phyloP scores from a whole-genome alignment of 2,329 filamentous ascomycete genomes.

The Clarireedia monteithiana region DNA sequence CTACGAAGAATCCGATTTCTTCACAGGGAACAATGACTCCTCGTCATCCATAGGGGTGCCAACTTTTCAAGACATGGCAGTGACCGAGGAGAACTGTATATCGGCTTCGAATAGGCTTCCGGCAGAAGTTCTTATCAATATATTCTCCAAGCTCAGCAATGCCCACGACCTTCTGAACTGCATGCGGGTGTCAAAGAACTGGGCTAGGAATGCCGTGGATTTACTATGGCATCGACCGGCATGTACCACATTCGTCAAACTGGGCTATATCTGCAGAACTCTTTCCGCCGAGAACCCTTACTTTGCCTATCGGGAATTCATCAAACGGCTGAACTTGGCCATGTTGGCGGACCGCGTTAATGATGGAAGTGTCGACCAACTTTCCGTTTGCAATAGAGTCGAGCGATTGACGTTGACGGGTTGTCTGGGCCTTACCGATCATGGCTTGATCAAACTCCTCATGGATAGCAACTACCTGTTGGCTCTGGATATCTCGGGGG shows the following conservation, averaged over 20 bases:
- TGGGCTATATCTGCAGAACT: slow-evolving; percentile 73
- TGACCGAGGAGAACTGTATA: slow-evolving; percentile 58
- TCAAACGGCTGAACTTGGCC: slow-evolving; percentile 87
- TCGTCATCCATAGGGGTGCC: slow-evolving; percentile 82
- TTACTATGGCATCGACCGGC: slow-evolving; percentile 90
- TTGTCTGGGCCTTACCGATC: slow-evolving; percentile 77
- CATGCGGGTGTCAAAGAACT: slow-evolving; percentile 90
- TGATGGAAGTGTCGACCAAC: slow-evolving; percentile 79
- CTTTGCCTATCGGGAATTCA: slow-evolving; percentile 83
- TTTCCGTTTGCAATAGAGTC: slow-evolving; percentile 79
- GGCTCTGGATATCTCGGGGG: slow-evolving; percentile 81
- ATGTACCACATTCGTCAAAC: slow-evolving; percentile 78
- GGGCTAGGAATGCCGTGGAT: slow-evolving; percentile 88
- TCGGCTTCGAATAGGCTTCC: slow-evolving; percentile 81
- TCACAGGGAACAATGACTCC: slow-evolving; percentile 82
- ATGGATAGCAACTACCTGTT: slow-evolving; percentile 72
- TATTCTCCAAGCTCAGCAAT: slow-evolving; percentile 76
- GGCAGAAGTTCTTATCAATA: slow-evolving; percentile 87
- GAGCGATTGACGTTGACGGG: slow-evolving; percentile 90
- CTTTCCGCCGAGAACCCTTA: slow-evolving; percentile 66
- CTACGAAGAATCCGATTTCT: slow-evolving; percentile 91
- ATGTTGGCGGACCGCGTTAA: slow-evolving; percentile 67
- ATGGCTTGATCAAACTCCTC: slow-evolving; percentile 72
- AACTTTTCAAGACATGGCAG: slow-evolving; percentile 66
- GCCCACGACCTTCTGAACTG: slow-evolving; percentile 74